Evolutionary conservation across 192 early-diverging fungal genomes (phyloP).

Genomic region (Gaertneriomyces sp.): DNA sequence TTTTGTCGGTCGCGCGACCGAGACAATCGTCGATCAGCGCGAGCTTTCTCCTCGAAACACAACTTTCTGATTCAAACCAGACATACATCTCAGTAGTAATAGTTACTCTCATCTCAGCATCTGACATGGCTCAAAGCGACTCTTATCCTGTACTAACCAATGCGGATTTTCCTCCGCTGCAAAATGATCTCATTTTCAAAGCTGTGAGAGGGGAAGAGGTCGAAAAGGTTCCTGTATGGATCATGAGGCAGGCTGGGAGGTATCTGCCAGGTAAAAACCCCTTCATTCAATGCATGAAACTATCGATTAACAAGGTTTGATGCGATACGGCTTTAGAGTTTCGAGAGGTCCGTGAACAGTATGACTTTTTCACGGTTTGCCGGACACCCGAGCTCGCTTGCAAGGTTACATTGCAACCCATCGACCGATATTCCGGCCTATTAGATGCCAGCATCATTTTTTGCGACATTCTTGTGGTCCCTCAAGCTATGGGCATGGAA

Average conservation of each 20-base stretch:
- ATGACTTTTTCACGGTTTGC: conserved; percentile 96
- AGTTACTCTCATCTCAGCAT: too few species aligned
- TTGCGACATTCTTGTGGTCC: conserved; percentile 95
- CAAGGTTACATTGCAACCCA: conserved; percentile 93
- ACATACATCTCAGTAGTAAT: too few species aligned
- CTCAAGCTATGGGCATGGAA: conserved; percentile 91
- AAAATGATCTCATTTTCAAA: conserved; percentile 88
- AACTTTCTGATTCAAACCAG: too few species aligned
- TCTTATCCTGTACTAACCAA: conserved; percentile 19
- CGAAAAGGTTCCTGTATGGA: conserved; percentile 84
- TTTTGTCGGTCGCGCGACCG: too few species aligned
- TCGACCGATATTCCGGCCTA: conserved; percentile 83
- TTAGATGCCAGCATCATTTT: conserved; percentile 98
- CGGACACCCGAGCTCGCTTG: conserved; percentile 87
- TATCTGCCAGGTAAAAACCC: conserved; percentile 79
- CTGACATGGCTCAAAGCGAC: background rate
- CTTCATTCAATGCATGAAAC: background rate
- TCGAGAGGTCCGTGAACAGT: conserved; percentile 69
- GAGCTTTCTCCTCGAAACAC: too few species aligned
- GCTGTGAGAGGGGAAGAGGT: conserved; percentile 69
- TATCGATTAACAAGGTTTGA: too few species aligned
- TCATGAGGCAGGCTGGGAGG: conserved; percentile 97
- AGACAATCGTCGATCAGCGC: too few species aligned
- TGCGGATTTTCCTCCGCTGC: conserved; percentile 73
- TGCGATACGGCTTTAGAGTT: conserved; percentile 62